Evolutionary conservation across 108 stramenopile species (phyloP).

Genomic region (Phaeodactylum tricornutum): DNA sequence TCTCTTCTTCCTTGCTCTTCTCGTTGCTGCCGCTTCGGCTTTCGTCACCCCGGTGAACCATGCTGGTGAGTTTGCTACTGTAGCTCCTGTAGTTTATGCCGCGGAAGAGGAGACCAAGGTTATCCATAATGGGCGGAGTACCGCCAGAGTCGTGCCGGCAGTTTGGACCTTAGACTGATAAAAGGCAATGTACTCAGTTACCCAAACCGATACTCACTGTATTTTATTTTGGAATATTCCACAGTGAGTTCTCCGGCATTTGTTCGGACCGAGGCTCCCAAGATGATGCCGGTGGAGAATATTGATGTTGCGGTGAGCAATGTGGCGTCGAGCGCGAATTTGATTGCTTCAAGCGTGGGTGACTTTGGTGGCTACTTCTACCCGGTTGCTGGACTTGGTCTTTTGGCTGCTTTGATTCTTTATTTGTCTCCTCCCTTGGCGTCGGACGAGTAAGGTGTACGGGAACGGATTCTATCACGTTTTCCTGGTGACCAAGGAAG

Average conservation of each 20-base stretch:
- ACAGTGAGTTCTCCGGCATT: conserved; percentile 31
- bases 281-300: conserved; percentile 57
- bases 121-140: too few relatives aligned
- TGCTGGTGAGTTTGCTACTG: conserved; percentile 38
- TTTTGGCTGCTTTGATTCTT: conserved; percentile 71
- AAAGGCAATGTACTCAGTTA: too few relatives aligned
- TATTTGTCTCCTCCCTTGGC: conserved; percentile 79
- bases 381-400: conserved; percentile 66
- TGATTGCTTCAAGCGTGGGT: conserved; percentile 51
- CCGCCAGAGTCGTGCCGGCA: too few relatives aligned
- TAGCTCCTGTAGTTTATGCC: too few relatives aligned
- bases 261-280: conserved; percentile 35
- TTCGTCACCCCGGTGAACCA: conserved; percentile 71
- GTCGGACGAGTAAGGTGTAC: conserved; percentile 52
- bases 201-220: too few relatives aligned
- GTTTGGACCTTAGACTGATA: too few relatives aligned
- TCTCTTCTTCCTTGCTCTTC: conserved; percentile 63
- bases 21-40: conserved; percentile 70
- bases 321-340: conserved; percentile 44
- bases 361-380: conserved; percentile 75
- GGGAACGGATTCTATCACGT: too few relatives aligned
- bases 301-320: conserved; percentile 39
- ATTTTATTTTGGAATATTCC: not conserved
- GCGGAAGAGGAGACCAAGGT: too few relatives aligned
- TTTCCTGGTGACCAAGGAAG: too few relatives aligned